A percentile compares a stretch with the other conserved stretches of the same genome.
phyloP scores from a whole-genome alignment of 768 basidiomycete species.

The Pluteus cervinus region DNA sequence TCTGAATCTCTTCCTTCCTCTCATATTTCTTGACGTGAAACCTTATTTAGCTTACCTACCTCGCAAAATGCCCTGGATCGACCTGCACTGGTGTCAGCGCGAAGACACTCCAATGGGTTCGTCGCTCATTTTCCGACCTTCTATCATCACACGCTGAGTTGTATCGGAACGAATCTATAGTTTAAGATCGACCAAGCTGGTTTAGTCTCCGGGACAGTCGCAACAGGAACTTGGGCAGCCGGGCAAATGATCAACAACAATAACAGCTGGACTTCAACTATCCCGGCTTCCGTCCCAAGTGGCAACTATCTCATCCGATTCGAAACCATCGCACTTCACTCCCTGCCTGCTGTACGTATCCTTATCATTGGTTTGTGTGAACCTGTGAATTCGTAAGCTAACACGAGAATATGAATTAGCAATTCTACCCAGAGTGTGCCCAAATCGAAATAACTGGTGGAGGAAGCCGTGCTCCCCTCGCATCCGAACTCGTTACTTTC shows the following conservation, averaged over 20 bases:
- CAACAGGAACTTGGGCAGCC: conserved; percentile 31
- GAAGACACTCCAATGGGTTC: conserved; percentile 34
- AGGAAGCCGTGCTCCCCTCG: conserved; percentile 31
- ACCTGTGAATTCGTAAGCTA: background rate
- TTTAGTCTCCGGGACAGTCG: conserved; percentile 37
- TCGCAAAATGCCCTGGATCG: conserved; percentile 38
- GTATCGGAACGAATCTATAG: conserved; percentile 11
- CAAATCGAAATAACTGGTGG: conserved; percentile 37
- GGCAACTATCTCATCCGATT: conserved; percentile 43
- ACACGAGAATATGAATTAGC: conserved; percentile 20
- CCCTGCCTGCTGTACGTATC: conserved; percentile 40
- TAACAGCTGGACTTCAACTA: conserved; percentile 39
- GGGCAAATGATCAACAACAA: conserved; percentile 41
- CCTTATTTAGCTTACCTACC: conserved; percentile 30
- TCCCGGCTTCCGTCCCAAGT: conserved; percentile 35
- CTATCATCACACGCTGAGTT: background rate
- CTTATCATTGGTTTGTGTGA: conserved; percentile 7
- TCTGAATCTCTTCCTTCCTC: background rate
- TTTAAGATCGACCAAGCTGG: conserved; percentile 45
- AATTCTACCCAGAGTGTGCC: conserved; percentile 66
- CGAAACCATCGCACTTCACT: conserved; percentile 43
- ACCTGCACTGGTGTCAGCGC: conserved; percentile 35
- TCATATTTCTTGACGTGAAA: background rate
- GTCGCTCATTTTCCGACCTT: conserved; percentile 1
- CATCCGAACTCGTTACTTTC: conserved; percentile 40